Evolutionary conservation across 208 protist species (phyloP).

Genomic region (Endotrypanum monterogeii): DNA sequence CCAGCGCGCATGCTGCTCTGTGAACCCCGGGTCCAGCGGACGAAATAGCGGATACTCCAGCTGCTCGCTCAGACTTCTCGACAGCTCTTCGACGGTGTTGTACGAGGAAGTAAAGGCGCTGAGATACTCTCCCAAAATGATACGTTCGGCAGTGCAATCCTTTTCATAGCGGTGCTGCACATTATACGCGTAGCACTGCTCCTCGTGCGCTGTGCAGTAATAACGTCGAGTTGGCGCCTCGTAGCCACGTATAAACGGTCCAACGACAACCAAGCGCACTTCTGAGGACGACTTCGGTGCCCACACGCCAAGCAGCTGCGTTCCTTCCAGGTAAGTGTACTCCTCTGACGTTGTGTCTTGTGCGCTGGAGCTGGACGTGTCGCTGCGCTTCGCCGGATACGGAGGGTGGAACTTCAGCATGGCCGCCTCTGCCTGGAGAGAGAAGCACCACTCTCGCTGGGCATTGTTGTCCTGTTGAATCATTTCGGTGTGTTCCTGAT

Average conservation of each 20-base stretch:
- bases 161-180: slow-evolving; percentile 73
- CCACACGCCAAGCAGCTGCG: slow-evolving; percentile 89
- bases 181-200: slow-evolving; percentile 96
- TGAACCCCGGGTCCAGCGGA: slow-evolving; percentile 68
- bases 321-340: slow-evolving; percentile 82
- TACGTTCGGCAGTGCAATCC: slow-evolving; percentile 86
- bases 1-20: slow-evolving; percentile 71
- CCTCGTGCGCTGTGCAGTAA: slow-evolving; percentile 87
- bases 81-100: slow-evolving; percentile 38
- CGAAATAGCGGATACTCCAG: slow-evolving; percentile 66
- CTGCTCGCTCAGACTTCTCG: slow-evolving; percentile 52
- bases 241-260: slow-evolving; percentile 46
- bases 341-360: slow-evolving; percentile 62
- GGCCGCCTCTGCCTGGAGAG: slow-evolving; percentile 70
- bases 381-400: slow-evolving; percentile 63
- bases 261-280: slow-evolving; percentile 85
- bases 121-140: slow-evolving; percentile 74
- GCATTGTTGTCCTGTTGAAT: slow-evolving; percentile 82
- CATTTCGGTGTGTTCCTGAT: slow-evolving; percentile 83
- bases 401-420: slow-evolving; percentile 97
- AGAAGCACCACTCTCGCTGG: slow-evolving; percentile 88
- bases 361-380: slow-evolving; percentile 34
- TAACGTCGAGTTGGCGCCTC: slow-evolving; percentile 47
- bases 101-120: slow-evolving; percentile 29
- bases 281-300: slow-evolving; percentile 94